Evolutionary conservation across 768 basidiomycete species (phyloP).

Genomic region (Pleurotus pulmonarius): DNA sequence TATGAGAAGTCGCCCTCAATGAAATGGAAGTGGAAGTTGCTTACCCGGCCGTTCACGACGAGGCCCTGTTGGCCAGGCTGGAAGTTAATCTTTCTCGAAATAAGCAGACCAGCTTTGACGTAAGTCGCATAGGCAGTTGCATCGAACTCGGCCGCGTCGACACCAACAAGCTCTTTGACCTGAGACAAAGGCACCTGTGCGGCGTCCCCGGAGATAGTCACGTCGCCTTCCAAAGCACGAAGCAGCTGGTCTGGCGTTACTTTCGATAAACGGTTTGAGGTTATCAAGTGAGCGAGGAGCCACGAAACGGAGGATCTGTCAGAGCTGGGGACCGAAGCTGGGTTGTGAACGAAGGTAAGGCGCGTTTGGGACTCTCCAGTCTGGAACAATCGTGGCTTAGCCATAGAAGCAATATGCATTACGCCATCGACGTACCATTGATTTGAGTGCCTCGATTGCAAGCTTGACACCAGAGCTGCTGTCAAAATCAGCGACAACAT

Average conservation of each 20-base stretch:
- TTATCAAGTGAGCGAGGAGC: constrained; percentile 47
- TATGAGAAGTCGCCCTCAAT: no score
- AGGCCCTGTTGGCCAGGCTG: constrained; percentile 59
- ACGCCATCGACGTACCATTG: constrained; percentile 45
- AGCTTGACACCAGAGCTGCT: constrained; percentile 52
- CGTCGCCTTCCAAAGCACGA: constrained; percentile 29
- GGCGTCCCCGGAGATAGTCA: constrained; percentile 12
- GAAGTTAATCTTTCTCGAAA: constrained; percentile 57
- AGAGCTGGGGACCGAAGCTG: constrained; percentile 24
- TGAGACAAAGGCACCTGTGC: constrained; percentile 35
- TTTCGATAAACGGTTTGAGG: constrained; percentile 33
- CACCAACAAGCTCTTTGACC: constrained; percentile 22
- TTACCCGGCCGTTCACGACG: constrained; percentile 81
- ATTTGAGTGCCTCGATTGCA: constrained; percentile 60
- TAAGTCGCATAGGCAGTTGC: constrained; percentile 35
- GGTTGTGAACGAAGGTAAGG: constrained; percentile 77
- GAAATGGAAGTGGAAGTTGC: constrained; percentile 18
- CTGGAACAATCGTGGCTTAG: constrained; percentile 24
- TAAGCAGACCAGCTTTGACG: constrained; percentile 37
- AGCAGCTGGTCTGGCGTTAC: constrained; percentile 35
- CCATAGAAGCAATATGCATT: not conserved
- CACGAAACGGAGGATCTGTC: constrained; percentile 32
- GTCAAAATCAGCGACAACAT: constrained; percentile 79
- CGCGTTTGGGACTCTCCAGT: constrained; percentile 45
- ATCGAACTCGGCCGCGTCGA: constrained; percentile 28